Evolutionary conservation across 1,139 yeast species (phyloP).

Genomic region (Sugiyamaella castrensis): DNA sequence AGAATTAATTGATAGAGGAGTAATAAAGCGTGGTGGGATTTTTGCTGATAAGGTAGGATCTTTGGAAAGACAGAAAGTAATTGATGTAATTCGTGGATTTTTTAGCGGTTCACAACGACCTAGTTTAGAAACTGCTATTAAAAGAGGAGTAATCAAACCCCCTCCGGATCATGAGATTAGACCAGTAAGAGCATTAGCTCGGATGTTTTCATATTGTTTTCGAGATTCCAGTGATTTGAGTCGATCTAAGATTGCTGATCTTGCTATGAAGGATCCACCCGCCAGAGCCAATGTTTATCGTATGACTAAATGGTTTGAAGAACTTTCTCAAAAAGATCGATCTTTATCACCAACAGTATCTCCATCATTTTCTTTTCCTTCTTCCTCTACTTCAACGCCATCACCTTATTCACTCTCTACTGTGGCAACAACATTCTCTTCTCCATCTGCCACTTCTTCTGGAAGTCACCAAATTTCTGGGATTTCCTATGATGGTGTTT

Average conservation of each 20-base stretch:
- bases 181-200: constrained; percentile 27
- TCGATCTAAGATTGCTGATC: constrained; percentile 3
- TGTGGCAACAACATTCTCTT: constrained; percentile 8
- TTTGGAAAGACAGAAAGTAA: constrained; percentile 27
- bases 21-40: constrained; percentile 24
- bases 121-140: constrained; percentile 26
- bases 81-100: constrained; percentile 25
- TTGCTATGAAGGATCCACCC: constrained; percentile 24
- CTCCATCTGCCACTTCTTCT: not conserved
- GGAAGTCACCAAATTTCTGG: constrained; percentile 7
- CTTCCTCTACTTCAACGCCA: not conserved
- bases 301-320: constrained; percentile 28
- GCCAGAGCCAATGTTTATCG: constrained; percentile 30
- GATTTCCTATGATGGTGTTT: constrained; percentile 21
- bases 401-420: constrained; percentile 11
- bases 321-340: constrained; percentile 13
- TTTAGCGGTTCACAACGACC: constrained; percentile 27
- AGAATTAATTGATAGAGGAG: constrained; percentile 28
- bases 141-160: constrained; percentile 20
- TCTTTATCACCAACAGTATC: constrained; percentile 1
- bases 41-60: constrained; percentile 24
- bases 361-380: not conserved
- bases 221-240: constrained; percentile 6
- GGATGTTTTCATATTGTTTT: constrained; percentile 30
- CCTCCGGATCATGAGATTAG: constrained; percentile 17